A percentile compares a stretch with the other conserved stretches of the same genome.
phyloP scores from a whole-genome alignment of 139 green algal genomes.

The Zygnema circumcarinatum region DNA sequence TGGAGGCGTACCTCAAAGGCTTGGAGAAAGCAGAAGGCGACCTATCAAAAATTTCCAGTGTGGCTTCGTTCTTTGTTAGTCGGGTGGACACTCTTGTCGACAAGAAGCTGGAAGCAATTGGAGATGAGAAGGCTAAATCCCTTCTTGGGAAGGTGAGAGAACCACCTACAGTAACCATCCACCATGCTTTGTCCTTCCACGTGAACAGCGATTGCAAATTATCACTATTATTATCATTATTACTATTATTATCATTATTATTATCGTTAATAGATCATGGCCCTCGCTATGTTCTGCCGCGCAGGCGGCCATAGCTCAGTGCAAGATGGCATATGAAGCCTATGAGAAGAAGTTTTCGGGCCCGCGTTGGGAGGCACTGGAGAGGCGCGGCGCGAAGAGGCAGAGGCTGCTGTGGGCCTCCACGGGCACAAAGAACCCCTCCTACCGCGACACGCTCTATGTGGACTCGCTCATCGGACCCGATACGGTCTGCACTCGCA shows the following conservation, averaged over 20 bases:
- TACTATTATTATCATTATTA: too few species aligned
- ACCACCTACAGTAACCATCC: too few species aligned
- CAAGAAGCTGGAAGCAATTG: slow-evolving; percentile 44
- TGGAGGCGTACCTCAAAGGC: slow-evolving; percentile 57
- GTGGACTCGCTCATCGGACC: slow-evolving; percentile 55
- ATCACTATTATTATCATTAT: too few species aligned
- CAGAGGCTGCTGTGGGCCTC: slow-evolving; percentile 54
- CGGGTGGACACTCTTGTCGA: slow-evolving; percentile 44
- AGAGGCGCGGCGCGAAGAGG: slow-evolving; percentile 15
- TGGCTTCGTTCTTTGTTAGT: slow-evolving; percentile 61
- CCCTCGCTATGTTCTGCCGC: background rate
- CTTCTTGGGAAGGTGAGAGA: slow-evolving; percentile 43
- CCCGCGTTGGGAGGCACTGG: slow-evolving; percentile 42
- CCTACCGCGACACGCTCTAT: slow-evolving; percentile 56
- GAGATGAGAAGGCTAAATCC: background rate
- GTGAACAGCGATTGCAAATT: too few species aligned
- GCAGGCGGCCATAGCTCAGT: slow-evolving; percentile 52
- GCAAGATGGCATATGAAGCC: slow-evolving; percentile 48
- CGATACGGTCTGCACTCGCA: slow-evolving; percentile 31
- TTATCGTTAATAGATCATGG: too few species aligned
- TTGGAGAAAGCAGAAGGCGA: slow-evolving; percentile 45
- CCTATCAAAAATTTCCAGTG: slow-evolving; percentile 35
- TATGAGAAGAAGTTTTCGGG: slow-evolving; percentile 52
- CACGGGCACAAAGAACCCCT: slow-evolving; percentile 39
- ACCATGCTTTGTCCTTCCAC: too few species aligned